Percentiles rank a stretch among this genome's conserved stretches.
phyloP scores from a whole-genome alignment of 768 basidiomycete genomes.

The Mycena galopus region DNA sequence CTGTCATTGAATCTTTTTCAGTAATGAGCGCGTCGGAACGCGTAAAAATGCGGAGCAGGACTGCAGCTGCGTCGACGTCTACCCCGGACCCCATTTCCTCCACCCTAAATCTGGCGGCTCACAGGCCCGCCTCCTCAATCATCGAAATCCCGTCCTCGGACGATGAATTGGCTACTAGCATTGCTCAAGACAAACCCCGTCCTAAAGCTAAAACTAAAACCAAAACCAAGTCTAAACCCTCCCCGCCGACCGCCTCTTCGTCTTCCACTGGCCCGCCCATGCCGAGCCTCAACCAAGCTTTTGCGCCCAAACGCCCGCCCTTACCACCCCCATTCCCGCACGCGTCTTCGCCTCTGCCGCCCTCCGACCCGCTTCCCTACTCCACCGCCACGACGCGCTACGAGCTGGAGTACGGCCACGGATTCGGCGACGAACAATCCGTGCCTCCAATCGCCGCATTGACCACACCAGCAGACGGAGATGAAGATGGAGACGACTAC shows the following conservation, averaged over 20 bases:
- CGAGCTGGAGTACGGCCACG: not conserved
- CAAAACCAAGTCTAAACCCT: not conserved
- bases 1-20: slow-evolving; percentile 19
- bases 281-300: slow-evolving; percentile 19
- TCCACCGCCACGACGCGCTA: slow-evolving; percentile 24
- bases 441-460: slow-evolving; percentile 30
- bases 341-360: slow-evolving; percentile 23
- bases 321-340: not conserved
- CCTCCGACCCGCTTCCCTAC: slow-evolving; percentile 30
- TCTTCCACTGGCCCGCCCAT: slow-evolving; percentile 9
- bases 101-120: not conserved
- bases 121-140: not conserved
- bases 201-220: not conserved
- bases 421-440: not conserved
- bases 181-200: not conserved
- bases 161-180: slow-evolving; percentile 29
- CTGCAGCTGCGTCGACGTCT: not conserved
- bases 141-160: slow-evolving; percentile 32
- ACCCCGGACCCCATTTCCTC: not conserved
- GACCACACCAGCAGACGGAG: no score
- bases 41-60: slow-evolving; percentile 27
- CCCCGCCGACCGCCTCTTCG: slow-evolving; percentile 3
- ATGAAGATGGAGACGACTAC: no score
- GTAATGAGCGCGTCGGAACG: slow-evolving; percentile 33
- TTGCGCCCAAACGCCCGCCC: not conserved